phyloP scores from a whole-genome alignment of 2,329 filamentous ascomycete species.

The Achaetomium macrosporum region DNA sequence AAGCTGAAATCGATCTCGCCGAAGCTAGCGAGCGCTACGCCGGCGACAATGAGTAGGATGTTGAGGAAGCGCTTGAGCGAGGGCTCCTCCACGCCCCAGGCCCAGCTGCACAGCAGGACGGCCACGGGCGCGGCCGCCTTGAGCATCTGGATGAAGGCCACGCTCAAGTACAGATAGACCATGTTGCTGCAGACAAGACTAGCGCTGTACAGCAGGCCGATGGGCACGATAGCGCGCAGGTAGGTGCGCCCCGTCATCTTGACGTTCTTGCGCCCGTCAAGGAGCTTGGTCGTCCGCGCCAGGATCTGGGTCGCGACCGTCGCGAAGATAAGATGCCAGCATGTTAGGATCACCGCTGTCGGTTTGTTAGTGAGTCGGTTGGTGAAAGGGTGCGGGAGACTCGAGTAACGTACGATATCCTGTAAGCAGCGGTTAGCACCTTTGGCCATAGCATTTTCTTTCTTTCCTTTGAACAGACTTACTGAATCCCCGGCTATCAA shows the following conservation, averaged over 20 bases:
- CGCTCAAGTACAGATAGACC: conserved; percentile 87
- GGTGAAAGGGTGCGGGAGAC: background rate
- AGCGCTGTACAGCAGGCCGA: conserved; percentile 87
- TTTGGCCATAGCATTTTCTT: background rate
- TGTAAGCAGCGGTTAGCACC: conserved; percentile 24
- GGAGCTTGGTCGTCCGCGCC: conserved; percentile 76
- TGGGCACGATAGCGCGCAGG: conserved; percentile 83
- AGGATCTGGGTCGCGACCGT: conserved; percentile 88
- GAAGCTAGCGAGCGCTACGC: conserved; percentile 46
- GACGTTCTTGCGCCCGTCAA: conserved; percentile 88
- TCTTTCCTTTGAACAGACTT: conserved; percentile 35
- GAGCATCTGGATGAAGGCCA: conserved; percentile 97
- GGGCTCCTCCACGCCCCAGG: conserved; percentile 46
- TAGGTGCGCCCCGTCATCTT: conserved; percentile 94
- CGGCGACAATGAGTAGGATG: conserved; percentile 46
- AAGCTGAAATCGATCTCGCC: conserved; percentile 66
- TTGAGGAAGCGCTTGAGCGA: conserved; percentile 41
- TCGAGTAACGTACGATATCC: conserved; percentile 39
- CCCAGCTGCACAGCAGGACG: conserved; percentile 61
- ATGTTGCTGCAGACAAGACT: conserved; percentile 92
- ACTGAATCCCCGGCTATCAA: conserved; percentile 71
- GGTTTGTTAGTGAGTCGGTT: conserved; percentile 4
- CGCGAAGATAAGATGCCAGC: conserved; percentile 90
- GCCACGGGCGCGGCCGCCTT: conserved; percentile 68
- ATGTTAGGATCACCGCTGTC: conserved; percentile 67